Percentiles rank a stretch among this genome's conserved stretches.
Evolutionary conservation across 2,329 filamentous ascomycete genomes (phyloP).

Genomic region (Penicillium sp.): DNA sequence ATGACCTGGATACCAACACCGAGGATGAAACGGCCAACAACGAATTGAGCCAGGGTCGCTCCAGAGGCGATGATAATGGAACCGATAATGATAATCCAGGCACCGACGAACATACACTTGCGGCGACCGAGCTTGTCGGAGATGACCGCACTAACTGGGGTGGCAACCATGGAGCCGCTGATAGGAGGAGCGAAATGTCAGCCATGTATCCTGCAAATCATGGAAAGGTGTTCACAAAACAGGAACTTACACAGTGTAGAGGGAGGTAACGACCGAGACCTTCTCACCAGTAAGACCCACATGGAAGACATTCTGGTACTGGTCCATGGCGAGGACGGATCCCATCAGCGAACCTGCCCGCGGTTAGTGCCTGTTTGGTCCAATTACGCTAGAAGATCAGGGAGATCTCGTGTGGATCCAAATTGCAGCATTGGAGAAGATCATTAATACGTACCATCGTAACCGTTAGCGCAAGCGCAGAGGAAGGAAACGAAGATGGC

Average conservation of each 20-base stretch:
- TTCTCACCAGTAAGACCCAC: slow-evolving; percentile 41
- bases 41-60: slow-evolving; percentile 42
- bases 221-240: not conserved
- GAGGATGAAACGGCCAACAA: slow-evolving; percentile 52
- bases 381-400: not conserved
- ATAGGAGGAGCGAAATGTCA: not conserved
- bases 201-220: not conserved
- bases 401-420: not conserved
- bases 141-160: slow-evolving; percentile 47
- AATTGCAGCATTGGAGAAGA: too few species aligned
- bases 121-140: slow-evolving; percentile 51
- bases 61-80: slow-evolving; percentile 48
- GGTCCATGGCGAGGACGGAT: slow-evolving; percentile 33
- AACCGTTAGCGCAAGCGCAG: slow-evolving; percentile 37
- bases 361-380: not conserved
- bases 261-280: slow-evolving; percentile 47
- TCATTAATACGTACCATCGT: slow-evolving; percentile 26
- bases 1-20: slow-evolving; percentile 53
- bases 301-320: slow-evolving; percentile 44
- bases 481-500: slow-evolving; percentile 47
- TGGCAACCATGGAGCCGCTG: slow-evolving; percentile 45
- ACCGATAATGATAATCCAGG: slow-evolving; percentile 49
- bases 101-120: slow-evolving; percentile 51
- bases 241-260: slow-evolving; percentile 52
- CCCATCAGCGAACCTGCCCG: slow-evolving; percentile 35